Conservation (phyloP, 2,329 filamentous ascomycete genomes). For the Colletotrichum liaoningense region DNA sequence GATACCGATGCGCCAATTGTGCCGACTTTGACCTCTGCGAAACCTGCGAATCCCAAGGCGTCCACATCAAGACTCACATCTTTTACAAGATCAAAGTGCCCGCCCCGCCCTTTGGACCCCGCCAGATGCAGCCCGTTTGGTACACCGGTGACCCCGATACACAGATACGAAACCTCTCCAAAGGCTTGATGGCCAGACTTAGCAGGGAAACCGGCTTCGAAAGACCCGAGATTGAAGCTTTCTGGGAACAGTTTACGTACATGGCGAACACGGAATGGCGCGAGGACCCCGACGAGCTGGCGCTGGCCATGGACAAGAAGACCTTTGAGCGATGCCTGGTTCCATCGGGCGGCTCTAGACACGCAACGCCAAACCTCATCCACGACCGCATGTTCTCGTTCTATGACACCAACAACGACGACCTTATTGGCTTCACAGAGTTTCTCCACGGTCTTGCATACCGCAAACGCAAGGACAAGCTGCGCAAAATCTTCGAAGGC, state of each 20-base stretch:
- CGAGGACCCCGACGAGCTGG: constrained; percentile 81
- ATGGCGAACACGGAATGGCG: constrained; percentile 89
- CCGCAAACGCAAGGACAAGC: constrained; percentile 74
- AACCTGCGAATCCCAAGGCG: constrained; percentile 82
- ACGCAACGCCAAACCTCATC: constrained; percentile 86
- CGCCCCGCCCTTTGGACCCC: constrained; percentile 83
- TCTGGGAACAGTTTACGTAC: constrained; percentile 97
- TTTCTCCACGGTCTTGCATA: constrained; percentile 87
- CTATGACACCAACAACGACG: constrained; percentile 91
- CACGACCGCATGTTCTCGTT: constrained; percentile 98
- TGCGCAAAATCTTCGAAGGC: constrained; percentile 82
- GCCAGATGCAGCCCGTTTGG: constrained; percentile 84
- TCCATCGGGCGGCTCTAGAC: constrained; percentile 82
- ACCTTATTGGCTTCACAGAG: constrained; percentile 90
- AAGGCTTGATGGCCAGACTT: constrained; percentile 74
- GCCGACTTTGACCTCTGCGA: constrained; percentile 97
- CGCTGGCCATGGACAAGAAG: constrained; percentile 88
- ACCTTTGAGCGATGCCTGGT: constrained; percentile 94
- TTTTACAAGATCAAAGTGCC: constrained; percentile 97
- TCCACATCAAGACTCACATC: constrained; percentile 90
- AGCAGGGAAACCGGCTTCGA: constrained; percentile 82
- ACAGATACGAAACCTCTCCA: constrained; percentile 74
- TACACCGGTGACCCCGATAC: constrained; percentile 88
- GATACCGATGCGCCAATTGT: constrained; percentile 96
- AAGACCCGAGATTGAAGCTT: constrained; percentile 86